Evolutionary conservation across 805 yeast species (phyloP), one percentile per base, ranked within the genome.

Genomic region (Limtongozyma cylindracea): DNA sequence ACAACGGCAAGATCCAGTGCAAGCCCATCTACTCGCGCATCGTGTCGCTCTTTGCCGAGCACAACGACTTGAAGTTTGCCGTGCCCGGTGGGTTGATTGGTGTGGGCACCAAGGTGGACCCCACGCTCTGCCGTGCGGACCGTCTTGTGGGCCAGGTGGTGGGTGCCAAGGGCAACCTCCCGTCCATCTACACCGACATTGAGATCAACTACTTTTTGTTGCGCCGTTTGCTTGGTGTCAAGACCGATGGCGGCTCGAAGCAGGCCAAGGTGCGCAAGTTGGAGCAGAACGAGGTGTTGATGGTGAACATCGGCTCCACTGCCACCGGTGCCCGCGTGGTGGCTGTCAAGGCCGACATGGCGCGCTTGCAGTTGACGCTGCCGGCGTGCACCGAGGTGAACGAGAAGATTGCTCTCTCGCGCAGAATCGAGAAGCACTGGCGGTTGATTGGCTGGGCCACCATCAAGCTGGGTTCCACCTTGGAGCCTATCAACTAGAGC

Each of bases 391-490:
- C 99, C 18, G 95, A 84, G 57, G 62, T 84, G 23, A 77, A 91
- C 35, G 99, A 88, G 57, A 84, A 88, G 71, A 84, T 88, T 48
- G 99, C 99, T 18, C 58, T 88, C 42, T 80, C 95, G 20, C 76
- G 99, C 63, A 82, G 98, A 65, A 88, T 88, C 38, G 99, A 88
- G 47, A 84, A 84, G 66, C 99, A 88, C 51, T 88, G 95, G 93
- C 88, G 99, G 63, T 62, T 88, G 47, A 88, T 88, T 54, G 99
- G 99, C 39, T 88, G 99, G 99, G 99, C 98, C 37, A 80, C 93
- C 23, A 84, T 82, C 46, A 74, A 74, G 53, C 78, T 76, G 53
- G 94, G 94, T 52, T 71, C 82, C 28, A 70, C 82, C 26, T 61
- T 74, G 44, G 91, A 74, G 41, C 88, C 88, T 35, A 52, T 67